Conservation (phyloP, 768 basidiomycete genomes). For the Suillus subaureus region DNA sequence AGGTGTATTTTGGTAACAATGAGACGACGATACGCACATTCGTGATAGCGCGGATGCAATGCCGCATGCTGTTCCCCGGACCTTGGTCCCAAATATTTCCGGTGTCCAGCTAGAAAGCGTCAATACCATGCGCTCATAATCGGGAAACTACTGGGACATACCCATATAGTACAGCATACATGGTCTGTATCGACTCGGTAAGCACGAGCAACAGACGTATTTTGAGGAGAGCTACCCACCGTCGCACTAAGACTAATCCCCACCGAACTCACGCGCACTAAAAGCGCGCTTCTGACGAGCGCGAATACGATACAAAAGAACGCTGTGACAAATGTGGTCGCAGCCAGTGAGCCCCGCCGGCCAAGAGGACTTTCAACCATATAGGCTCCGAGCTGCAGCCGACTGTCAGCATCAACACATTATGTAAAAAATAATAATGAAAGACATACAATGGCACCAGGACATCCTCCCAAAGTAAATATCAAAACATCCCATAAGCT, state of each 20-base stretch:
- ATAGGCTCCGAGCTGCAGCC: conserved; percentile 75
- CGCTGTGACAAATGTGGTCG: conserved; percentile 76
- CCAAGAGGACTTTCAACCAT: conserved; percentile 74
- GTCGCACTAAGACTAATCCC: conserved; percentile 80
- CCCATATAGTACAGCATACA: conserved; percentile 90
- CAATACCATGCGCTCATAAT: neutral
- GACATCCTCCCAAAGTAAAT: conserved; percentile 83
- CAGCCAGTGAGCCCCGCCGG: conserved; percentile 69
- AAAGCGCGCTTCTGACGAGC: conserved; percentile 54
- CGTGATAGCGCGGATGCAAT: conserved; percentile 85
- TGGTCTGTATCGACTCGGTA: conserved; percentile 46
- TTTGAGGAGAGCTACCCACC: conserved; percentile 18
- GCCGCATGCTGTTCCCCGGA: conserved; percentile 87
- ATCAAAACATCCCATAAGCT: conserved; percentile 86
- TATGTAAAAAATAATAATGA: conserved; percentile 15
- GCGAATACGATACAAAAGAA: conserved; percentile 74
- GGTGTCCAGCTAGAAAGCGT: conserved; percentile 67
- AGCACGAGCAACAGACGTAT: neutral
- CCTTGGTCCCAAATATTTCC: conserved; percentile 82
- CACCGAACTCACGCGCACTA: conserved; percentile 69
- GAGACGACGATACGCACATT: conserved; percentile 46
- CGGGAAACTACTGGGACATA: conserved; percentile 9
- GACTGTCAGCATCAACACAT: neutral
- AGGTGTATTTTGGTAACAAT: neutral
- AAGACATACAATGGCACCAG: conserved; percentile 72